Base-by-base conservation (phyloP, 768 basidiomycete genomes). In the Trametes elegans region DNA sequence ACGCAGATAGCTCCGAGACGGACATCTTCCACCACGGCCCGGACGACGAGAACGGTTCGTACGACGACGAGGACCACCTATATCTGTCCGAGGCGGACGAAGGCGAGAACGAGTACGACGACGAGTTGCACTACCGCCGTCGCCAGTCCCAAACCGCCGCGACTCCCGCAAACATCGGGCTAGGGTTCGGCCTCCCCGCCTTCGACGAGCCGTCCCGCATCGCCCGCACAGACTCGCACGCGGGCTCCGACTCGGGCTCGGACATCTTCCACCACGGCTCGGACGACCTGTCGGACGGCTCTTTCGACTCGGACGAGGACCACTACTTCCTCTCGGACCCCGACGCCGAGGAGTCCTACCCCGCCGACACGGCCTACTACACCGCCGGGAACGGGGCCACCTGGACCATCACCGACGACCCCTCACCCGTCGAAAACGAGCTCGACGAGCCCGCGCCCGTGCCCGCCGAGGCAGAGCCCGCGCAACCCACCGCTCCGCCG, bases 401-500 rank as follows among this genome's bases (percentile, higher is more conserved):
- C 13, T 39, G 38, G 14, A 21, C 9, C 34, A 28, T 53, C 26
- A 43, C 44, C 18, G 50, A 52, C 19, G 9, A 34, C 8, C 50
- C 50, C 14, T 21, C 29, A n/a, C n/a, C n/a, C n/a, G n/a, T n/a
- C n/a, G n/a, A n/a, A n/a, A n/a, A n/a, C n/a, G n/a, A n/a, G 26
- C 34, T 40, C 28, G 28, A 47, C 13, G 49, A 51, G 14, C 18
- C 42, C 16, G 49, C 49, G 29, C 49, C 39, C 40, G 26, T 49
- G 38, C 11, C 18, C 9, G 9, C 27, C 27, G 40, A 24, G 40
- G 40, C 5, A 7, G 40, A 41, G 40, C 21, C 21, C 21, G 24
- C 11, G 18, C 18, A 10, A 11, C 18, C 11, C 7, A 23, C n/a
- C 44, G n/a, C 29, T 32, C 40, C n/a, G 11, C 21, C 40, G 6